These are phyloP conservation scores for Elaeis oleifera DNA, from an alignment of 202 grass and related monocot genomes.

Conservation along the genomic window DNA sequence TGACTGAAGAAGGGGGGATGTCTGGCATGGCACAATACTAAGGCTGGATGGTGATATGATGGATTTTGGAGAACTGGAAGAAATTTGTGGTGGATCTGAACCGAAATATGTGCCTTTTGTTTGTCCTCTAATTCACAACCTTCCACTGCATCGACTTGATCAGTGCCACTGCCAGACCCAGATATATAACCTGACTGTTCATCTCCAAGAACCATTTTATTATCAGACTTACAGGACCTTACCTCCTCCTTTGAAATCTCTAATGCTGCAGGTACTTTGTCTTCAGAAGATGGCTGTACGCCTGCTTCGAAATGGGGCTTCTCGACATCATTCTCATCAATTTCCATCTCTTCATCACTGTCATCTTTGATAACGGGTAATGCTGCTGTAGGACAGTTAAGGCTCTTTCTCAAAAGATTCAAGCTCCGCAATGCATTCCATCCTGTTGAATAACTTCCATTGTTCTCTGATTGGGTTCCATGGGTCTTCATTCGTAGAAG, in stretches of 20 bases:
- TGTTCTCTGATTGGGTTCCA: constrained; percentile 34
- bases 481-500: constrained; percentile 87
- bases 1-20: constrained; percentile 2
- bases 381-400: constrained; percentile 47
- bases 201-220: constrained; percentile 5
- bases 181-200: too few species aligned
- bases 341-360: constrained; percentile 94
- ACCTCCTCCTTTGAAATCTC: neutral
- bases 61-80: neutral
- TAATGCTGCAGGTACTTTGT: neutral
- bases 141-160: too few species aligned
- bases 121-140: too few species aligned
- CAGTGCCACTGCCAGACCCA: too few species aligned
- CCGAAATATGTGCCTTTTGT: neutral
- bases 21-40: constrained; percentile 18
- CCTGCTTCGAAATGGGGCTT: constrained; percentile 38
- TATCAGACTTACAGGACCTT: neutral
- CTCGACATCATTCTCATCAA: constrained; percentile 91
- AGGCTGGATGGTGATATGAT: constrained; percentile 3
- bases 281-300: constrained; percentile 28
- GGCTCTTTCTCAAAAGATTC: constrained; percentile 82
- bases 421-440: constrained; percentile 78
- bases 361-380: constrained; percentile 83
- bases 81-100: neutral
- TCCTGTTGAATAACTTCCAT: constrained; percentile 39